Evolutionary conservation across 2,329 filamentous ascomycete genomes (phyloP), one percentile per base, ranked within the genome.

Genomic region (Neonectria neomacrospora): DNA sequence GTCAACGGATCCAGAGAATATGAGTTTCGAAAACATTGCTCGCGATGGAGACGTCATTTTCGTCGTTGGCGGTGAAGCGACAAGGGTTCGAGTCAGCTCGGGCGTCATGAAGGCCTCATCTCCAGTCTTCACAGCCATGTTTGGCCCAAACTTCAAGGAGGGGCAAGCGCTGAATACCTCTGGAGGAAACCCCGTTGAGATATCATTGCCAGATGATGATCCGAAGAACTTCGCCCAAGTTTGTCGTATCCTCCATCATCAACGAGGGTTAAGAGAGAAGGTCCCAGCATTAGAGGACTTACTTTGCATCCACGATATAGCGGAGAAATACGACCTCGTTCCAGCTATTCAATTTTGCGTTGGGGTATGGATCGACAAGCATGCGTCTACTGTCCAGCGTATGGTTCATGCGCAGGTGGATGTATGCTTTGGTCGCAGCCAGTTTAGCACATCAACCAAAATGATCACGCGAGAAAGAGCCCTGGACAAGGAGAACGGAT

Each of bases 41-140:
- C 45, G 60, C 5, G 34, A 56, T 64, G 57, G 57, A 41, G 51
- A 66, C 12, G 10, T 61, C 8, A 22, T 65, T 18, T 65, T 67
- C 26, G 14, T 60, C 18, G 30, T 66, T 2, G 30, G 53, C 14
- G 18, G 20, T 9, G 48, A 44, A 6, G 16, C 28, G 5, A 30
- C 47, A 2, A 32, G 42, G 14, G 14, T 67, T 5, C 65, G 61
- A 22, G 60, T 64, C 37, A 42, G 44, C 14, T 64, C 60, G 8
- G 26, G n/a, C 45, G 12, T 63, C 26, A 32, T 65, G 51, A 65
- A 54, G 5, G n/a, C 41, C 9, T 41, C 51, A 2, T 69, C 67
- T 14, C 64, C 58, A 0, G 58, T 67, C 0, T 66, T 69, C 3
- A 18, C 44, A 1, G 67, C 57, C 0, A 69, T 69, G 64, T 61